A percentile compares a stretch with the other conserved stretches of the same genome.
These are phyloP conservation scores for Penicillium nucicola DNA, from an alignment of 495 filamentous ascomycete genomes.

Conservation along the genomic window DNA sequence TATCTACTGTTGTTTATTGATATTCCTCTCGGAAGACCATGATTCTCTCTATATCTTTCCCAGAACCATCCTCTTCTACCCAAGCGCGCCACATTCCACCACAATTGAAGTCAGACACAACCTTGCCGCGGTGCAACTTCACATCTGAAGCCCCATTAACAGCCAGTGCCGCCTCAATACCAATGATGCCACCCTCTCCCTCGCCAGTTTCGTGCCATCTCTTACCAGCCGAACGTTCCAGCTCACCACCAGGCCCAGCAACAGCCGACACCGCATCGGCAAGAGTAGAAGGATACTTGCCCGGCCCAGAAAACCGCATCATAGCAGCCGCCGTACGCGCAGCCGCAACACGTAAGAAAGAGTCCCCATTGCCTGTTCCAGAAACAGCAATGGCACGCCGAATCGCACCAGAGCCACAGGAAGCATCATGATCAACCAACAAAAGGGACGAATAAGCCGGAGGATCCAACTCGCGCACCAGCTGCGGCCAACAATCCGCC, in stretches of 20 bases:
- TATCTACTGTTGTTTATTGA: conserved; percentile 1
- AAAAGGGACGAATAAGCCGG: conserved; percentile 10
- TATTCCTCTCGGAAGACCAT: conserved; percentile 60
- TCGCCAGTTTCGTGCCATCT: conserved; percentile 77
- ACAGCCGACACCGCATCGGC: conserved; percentile 56
- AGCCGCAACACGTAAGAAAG: conserved; percentile 74
- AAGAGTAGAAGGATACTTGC: conserved; percentile 22
- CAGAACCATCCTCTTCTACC: conserved; percentile 67
- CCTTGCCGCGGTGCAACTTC: conserved; percentile 41
- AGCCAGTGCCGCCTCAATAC: conserved; percentile 62
- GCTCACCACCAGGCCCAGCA: conserved; percentile 67
- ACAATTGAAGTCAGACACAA: conserved; percentile 81
- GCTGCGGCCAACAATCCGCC: conserved; percentile 52
- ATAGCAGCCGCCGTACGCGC: conserved; percentile 71
- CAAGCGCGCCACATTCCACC: conserved; percentile 88
- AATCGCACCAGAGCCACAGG: not conserved
- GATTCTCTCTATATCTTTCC: conserved; percentile 49
- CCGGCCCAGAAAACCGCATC: conserved; percentile 55
- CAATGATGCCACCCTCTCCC: conserved; percentile 84
- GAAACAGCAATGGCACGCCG: conserved; percentile 66
- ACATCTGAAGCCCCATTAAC: conserved; percentile 4
- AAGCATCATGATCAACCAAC: not conserved
- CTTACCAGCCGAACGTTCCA: conserved; percentile 71
- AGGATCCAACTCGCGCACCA: conserved; percentile 4
- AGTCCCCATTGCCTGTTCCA: conserved; percentile 88